Conservation (phyloP, 352 stramenopile genomes). For the Plasmopara viticola region DNA sequence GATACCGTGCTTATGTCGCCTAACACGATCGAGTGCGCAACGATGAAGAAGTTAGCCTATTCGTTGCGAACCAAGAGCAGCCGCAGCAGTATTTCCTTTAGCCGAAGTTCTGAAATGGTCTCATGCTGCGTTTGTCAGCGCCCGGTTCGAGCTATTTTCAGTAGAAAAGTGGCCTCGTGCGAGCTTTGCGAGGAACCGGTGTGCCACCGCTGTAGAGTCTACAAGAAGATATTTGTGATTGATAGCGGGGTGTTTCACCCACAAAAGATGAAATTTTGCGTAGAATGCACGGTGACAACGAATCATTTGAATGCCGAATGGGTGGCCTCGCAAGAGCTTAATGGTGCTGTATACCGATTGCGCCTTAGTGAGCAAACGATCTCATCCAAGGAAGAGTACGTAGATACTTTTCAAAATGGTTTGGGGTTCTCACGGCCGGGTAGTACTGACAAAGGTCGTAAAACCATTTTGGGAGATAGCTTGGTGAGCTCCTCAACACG, state of each 20-base stretch:
- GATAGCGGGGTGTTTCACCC: conserved; percentile 39
- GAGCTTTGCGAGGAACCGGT: conserved; percentile 32
- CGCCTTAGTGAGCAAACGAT: conserved; percentile 17
- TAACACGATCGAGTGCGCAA: conserved; percentile 39
- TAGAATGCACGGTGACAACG: conserved; percentile 37
- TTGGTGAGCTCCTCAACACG: conserved; percentile 12
- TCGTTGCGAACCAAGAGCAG: conserved; percentile 38
- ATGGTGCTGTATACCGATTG: conserved; percentile 10
- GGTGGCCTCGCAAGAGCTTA: conserved; percentile 52
- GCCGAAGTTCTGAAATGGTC: conserved; percentile 1
- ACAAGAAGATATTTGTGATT: conserved; percentile 46
- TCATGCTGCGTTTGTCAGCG: conserved; percentile 23
- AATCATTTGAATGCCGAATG: conserved; percentile 43
- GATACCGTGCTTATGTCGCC: conserved; percentile 39
- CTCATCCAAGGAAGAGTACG: conserved; percentile 13
- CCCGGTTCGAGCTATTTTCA: conserved; percentile 20
- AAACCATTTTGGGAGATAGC: conserved; percentile 33
- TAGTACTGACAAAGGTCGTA: conserved; percentile 27
- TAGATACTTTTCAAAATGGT: conserved; percentile 10
- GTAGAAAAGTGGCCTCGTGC: conserved; percentile 23
- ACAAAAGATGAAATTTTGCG: conserved; percentile 66
- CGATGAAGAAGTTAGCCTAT: conserved; percentile 72
- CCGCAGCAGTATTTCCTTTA: conserved; percentile 16
- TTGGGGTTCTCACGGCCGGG: conserved; percentile 17
- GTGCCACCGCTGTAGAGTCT: conserved; percentile 36